Evolutionary conservation across 257 asterid genomes (phyloP).

Genomic region (Przewalskia tangutica): DNA sequence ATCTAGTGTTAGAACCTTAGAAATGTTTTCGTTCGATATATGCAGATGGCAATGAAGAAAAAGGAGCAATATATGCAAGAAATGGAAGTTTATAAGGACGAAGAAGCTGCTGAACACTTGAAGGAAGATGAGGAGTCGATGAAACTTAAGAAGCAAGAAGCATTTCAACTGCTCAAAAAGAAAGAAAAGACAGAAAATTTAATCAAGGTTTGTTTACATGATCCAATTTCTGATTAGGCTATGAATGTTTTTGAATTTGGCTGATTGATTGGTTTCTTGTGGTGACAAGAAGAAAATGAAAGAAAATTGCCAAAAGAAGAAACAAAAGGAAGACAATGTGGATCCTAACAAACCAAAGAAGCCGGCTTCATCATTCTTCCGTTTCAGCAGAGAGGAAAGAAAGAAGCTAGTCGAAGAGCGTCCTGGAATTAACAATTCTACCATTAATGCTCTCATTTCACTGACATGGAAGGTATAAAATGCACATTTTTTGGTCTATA

Average conservation of each 20-base stretch:
- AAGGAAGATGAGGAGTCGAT: conserved; percentile 61
- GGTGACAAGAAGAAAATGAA: conserved; percentile 48
- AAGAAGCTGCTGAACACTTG: conserved; percentile 38
- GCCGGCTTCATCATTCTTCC: conserved; percentile 78
- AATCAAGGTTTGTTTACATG: conserved; percentile 40
- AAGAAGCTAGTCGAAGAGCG: conserved; percentile 50
- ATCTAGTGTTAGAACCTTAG: not conserved
- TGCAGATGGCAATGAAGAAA: conserved; percentile 52
- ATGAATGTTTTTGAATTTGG: too few species aligned
- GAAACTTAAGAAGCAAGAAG: conserved; percentile 85
- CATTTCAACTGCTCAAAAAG: conserved; percentile 84
- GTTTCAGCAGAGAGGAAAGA: conserved; percentile 72
- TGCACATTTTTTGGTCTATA: not conserved
- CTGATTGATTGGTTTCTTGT: not conserved
- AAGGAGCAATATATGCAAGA: conserved; percentile 60
- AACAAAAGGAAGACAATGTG: conserved; percentile 38
- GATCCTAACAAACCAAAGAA: conserved; percentile 87
- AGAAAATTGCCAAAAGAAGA: conserved; percentile 48
- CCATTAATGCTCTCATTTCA: conserved; percentile 58
- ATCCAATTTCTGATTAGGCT: too few species aligned
- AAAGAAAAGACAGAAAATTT: conserved; percentile 68
- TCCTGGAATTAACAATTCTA: conserved; percentile 45
- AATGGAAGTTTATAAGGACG: conserved; percentile 76
- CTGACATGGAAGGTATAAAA: conserved; percentile 74
- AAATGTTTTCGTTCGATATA: not conserved